phyloP scores from a whole-genome alignment of 148 eudicot species.

The Vaccinium vitisidaea region DNA sequence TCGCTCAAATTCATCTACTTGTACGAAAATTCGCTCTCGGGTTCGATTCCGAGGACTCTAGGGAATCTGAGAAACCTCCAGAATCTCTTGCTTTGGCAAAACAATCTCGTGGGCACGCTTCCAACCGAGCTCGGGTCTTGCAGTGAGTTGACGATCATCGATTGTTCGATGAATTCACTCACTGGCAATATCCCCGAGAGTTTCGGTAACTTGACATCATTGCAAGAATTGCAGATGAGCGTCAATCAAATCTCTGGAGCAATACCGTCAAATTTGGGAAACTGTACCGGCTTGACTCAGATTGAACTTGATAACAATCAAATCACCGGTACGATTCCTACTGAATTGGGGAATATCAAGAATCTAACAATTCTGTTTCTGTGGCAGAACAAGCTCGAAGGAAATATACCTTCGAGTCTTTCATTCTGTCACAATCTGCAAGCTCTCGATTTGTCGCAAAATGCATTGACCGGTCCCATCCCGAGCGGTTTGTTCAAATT shows the following conservation, averaged over 20 bases:
- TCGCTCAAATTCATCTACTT: conserved; percentile 57
- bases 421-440: conserved; percentile 52
- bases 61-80: conserved; percentile 60
- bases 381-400: conserved; percentile 81
- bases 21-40: conserved; percentile 77
- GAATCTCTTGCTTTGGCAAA: conserved; percentile 77
- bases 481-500: conserved; percentile 69
- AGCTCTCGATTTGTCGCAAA: conserved; percentile 71
- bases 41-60: conserved; percentile 56
- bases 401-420: conserved; percentile 60
- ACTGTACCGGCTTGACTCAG: conserved; percentile 61
- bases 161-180: conserved; percentile 68
- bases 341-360: conserved; percentile 55
- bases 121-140: conserved; percentile 69
- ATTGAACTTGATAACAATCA: conserved; percentile 88
- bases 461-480: conserved; percentile 63
- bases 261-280: conserved; percentile 64
- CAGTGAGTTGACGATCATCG: conserved; percentile 42
- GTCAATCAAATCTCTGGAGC: conserved; percentile 67
- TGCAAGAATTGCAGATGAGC: conserved; percentile 79
- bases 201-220: conserved; percentile 51
- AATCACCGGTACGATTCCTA: conserved; percentile 65
- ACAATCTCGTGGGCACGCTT: conserved; percentile 63
- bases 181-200: conserved; percentile 62
- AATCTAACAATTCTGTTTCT: conserved; percentile 62